phyloP scores from a whole-genome alignment of 495 filamentous ascomycete species.

The Melanomma pulvis-pyrius region DNA sequence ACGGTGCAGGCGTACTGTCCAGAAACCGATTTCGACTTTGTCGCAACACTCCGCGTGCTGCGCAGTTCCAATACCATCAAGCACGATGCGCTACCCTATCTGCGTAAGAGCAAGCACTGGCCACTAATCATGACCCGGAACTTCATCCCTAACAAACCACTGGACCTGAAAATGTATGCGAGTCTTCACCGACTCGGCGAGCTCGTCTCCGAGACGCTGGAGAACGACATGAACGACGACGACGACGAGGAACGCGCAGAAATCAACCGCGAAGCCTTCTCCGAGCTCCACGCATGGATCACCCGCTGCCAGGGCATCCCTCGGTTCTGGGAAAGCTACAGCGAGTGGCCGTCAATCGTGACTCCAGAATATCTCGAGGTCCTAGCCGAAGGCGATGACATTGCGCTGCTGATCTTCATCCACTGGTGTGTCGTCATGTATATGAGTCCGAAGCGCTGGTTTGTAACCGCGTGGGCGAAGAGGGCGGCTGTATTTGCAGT shows the following conservation, averaged over 20 bases:
- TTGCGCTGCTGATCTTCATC: slow-evolving; percentile 24
- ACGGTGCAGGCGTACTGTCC: neutral
- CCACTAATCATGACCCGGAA: slow-evolving; percentile 1
- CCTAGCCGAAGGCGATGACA: slow-evolving; percentile 14
- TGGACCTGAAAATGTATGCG: neutral
- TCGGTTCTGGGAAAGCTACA: slow-evolving; percentile 4
- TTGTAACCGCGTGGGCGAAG: slow-evolving; percentile 7
- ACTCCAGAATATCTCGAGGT: slow-evolving; percentile 3
- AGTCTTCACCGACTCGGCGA: neutral
- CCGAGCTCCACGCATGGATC: slow-evolving; percentile 12
- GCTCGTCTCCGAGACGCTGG: neutral
- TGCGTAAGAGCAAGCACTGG: slow-evolving; percentile 5
- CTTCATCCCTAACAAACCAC: neutral
- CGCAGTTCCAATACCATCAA: slow-evolving; percentile 7
- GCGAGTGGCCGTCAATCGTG: slow-evolving; percentile 2
- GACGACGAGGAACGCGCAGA: slow-evolving; percentile 5
- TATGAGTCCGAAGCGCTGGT: slow-evolving; percentile 2
- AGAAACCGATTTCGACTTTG: slow-evolving; percentile 6
- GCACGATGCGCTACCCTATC: neutral
- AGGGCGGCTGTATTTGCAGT: neutral
- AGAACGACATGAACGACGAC: neutral
- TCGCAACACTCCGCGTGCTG: slow-evolving; percentile 8
- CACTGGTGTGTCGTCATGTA: slow-evolving; percentile 20
- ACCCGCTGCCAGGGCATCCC: slow-evolving; percentile 3
- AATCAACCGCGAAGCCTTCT: slow-evolving; percentile 17